Conservation (phyloP, 2,329 filamentous ascomycete species). For the Bimuria novae-zelandiae region DNA sequence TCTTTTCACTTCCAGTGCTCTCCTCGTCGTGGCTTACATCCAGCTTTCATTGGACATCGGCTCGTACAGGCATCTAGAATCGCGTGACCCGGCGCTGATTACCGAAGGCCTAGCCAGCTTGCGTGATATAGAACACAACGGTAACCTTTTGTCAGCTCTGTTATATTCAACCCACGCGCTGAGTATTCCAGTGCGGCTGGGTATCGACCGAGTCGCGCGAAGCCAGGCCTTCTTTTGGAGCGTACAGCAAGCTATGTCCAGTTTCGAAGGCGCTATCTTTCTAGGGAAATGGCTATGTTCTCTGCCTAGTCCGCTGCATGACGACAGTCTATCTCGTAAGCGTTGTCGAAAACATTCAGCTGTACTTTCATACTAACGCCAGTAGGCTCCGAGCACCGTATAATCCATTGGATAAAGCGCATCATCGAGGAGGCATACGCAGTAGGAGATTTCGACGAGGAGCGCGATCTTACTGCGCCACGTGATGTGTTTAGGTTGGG, state of each 20-base stretch:
- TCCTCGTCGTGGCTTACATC: constrained; percentile 54
- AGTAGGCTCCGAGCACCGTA: constrained; percentile 47
- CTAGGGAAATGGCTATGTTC: constrained; percentile 57
- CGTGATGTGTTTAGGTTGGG: constrained; percentile 41
- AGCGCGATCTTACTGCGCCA: constrained; percentile 15
- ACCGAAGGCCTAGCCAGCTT: constrained; percentile 46
- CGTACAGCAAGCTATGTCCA: constrained; percentile 60
- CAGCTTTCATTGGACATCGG: constrained; percentile 54
- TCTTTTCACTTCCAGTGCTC: constrained; percentile 52
- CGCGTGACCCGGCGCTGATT: constrained; percentile 49
- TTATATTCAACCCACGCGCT: constrained; percentile 60
- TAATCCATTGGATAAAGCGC: constrained; percentile 54
- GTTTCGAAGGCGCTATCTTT: constrained; percentile 60
- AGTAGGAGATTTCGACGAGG: constrained; percentile 41
- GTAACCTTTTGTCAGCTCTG: constrained; percentile 55
- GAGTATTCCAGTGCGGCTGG: constrained; percentile 60
- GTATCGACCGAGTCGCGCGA: constrained; percentile 59
- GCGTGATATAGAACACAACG: constrained; percentile 53
- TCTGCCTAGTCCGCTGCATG: too few species aligned
- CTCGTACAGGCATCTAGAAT: constrained; percentile 50
- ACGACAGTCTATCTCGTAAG: constrained; percentile 23
- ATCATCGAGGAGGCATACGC: constrained; percentile 53
- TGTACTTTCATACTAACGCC: background rate
- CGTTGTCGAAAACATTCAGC: background rate
- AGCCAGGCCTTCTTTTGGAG: constrained; percentile 64